A percentile compares a stretch with the other conserved stretches of the same genome.
phyloP scores from a whole-genome alignment of 2,329 filamentous ascomycete species.

The Botrytis byssoidea region DNA sequence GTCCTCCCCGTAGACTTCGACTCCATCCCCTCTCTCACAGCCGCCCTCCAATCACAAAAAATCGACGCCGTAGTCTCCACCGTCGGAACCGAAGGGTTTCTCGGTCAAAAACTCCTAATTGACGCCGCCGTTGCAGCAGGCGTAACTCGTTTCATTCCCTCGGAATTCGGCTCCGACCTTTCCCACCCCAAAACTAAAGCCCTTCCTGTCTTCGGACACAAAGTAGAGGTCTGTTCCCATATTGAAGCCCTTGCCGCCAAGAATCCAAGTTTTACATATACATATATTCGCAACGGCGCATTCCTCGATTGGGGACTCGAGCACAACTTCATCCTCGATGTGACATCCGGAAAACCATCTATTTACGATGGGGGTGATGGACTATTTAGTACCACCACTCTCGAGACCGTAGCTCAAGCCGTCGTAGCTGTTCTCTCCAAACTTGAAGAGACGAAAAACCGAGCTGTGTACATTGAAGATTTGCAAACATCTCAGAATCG shows the following conservation, averaged over 20 bases:
- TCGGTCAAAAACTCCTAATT: slow-evolving; percentile 51
- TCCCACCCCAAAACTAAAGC: slow-evolving; percentile 40
- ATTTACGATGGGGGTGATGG: slow-evolving; percentile 52
- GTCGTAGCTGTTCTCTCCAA: slow-evolving; percentile 50
- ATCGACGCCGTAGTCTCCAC: slow-evolving; percentile 55
- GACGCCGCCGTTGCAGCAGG: slow-evolving; percentile 58
- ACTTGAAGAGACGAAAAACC: slow-evolving; percentile 54
- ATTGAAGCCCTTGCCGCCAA: slow-evolving; percentile 43
- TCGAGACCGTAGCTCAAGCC: slow-evolving; percentile 48
- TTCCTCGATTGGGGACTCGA: slow-evolving; percentile 60
- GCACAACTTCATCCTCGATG: slow-evolving; percentile 46
- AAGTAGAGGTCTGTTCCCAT: slow-evolving; percentile 46
- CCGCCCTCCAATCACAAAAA: slow-evolving; percentile 50
- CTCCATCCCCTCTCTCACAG: slow-evolving; percentile 43
- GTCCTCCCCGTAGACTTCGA: slow-evolving; percentile 48
- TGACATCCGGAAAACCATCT: slow-evolving; percentile 43
- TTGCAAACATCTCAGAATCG: slow-evolving; percentile 46
- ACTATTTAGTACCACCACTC: slow-evolving; percentile 49
- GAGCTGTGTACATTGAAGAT: slow-evolving; percentile 47
- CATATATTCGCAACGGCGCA: slow-evolving; percentile 49
- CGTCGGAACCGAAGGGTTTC: slow-evolving; percentile 40
- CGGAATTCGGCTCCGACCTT: slow-evolving; percentile 52
- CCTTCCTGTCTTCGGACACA: slow-evolving; percentile 53
- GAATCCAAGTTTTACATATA: slow-evolving; percentile 52
- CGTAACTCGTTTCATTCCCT: slow-evolving; percentile 61